Base-by-base conservation (phyloP, 208 protist species). In the Blastocrithidia nonstop region DNA sequence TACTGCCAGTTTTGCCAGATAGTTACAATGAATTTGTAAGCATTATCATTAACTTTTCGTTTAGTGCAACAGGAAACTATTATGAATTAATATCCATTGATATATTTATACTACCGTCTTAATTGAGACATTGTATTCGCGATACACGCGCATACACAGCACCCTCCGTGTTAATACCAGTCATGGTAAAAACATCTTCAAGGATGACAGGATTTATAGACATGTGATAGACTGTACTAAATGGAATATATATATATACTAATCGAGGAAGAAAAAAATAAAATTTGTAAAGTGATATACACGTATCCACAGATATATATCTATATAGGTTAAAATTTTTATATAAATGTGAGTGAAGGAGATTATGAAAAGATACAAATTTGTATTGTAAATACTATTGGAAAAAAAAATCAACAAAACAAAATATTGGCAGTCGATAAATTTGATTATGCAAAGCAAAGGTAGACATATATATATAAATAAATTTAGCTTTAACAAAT, bases 1-100 rank as follows among this genome's bases (percentile, higher is more conserved):
- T 83, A 40, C 65, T 57, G 11, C 64, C 72, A 2, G 84, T 70
- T 38, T 76, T 66, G 26, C 86, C 90, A 22, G 82, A 74, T 0
- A 94, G 56, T 37, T 93, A 82, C 13, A 98, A 64, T 11, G 87
- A 95, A 45, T 74, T 92, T 27, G 95, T 88, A 26, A 98, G 71
- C 27, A 82, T 88, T 19, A 98, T 75, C 19, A 87, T 94, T 24
- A 97, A 74, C 22, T 89, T 86, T 33, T 96, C 86, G 50, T 77
- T 76, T 9, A 90, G 45, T 19, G 89, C 62, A 8, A 98, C 57
- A 9, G 93, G 95, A 49, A 97, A 98, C 50, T 98, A 86, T 50
- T 98, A 89, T 3, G 88, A 93, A 71, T 98, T 97, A 26, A 98
- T 79, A 60, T 99, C 96, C 6, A 64, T 54, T 13, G 66, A 80